Percentiles rank a stretch among this genome's conserved stretches.
Conservation (phyloP, 345 rosid genomes). For the Hevea brasiliensis region DNA sequence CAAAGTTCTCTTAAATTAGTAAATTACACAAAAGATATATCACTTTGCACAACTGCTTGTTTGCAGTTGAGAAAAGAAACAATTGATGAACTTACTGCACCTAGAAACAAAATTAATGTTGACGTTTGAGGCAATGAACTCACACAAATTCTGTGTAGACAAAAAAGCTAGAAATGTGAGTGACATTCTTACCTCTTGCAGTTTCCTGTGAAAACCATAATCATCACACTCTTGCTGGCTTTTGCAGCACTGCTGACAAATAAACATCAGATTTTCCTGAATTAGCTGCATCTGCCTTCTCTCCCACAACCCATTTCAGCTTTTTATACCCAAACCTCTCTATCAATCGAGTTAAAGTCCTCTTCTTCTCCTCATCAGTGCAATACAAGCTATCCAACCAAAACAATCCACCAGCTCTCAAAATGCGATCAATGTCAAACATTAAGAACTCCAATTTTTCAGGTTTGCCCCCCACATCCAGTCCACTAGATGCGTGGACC, state of each 20-base stretch:
- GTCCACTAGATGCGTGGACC: conserved; percentile 61
- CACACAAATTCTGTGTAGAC: conserved; percentile 18
- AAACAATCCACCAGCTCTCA: conserved; percentile 78
- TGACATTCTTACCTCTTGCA: conserved; percentile 20
- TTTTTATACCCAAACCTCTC: conserved; percentile 91
- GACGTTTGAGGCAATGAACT: conserved; percentile 24
- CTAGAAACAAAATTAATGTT: conserved; percentile 30
- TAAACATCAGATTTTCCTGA: conserved; percentile 56
- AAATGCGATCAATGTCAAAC: conserved; percentile 85
- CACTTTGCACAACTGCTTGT: conserved; percentile 18
- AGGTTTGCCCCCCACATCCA: conserved; percentile 62
- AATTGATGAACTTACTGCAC: conserved; percentile 33
- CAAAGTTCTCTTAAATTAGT: background rate
- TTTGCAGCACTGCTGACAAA: conserved; percentile 89
- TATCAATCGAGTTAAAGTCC: conserved; percentile 61
- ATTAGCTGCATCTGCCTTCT: conserved; percentile 56
- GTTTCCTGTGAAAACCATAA: conserved; percentile 5
- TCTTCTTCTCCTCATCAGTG: conserved; percentile 67
- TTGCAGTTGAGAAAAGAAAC: conserved; percentile 23
- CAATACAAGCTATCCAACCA: conserved; percentile 88
- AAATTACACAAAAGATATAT: conserved; percentile 22
- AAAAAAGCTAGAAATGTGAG: conserved; percentile 10
- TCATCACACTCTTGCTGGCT: conserved; percentile 60
- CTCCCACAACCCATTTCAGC: conserved; percentile 92
- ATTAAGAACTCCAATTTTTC: conserved; percentile 92